phyloP scores from a whole-genome alignment of 2,329 filamentous ascomycete species.

The Alternaria sp. region DNA sequence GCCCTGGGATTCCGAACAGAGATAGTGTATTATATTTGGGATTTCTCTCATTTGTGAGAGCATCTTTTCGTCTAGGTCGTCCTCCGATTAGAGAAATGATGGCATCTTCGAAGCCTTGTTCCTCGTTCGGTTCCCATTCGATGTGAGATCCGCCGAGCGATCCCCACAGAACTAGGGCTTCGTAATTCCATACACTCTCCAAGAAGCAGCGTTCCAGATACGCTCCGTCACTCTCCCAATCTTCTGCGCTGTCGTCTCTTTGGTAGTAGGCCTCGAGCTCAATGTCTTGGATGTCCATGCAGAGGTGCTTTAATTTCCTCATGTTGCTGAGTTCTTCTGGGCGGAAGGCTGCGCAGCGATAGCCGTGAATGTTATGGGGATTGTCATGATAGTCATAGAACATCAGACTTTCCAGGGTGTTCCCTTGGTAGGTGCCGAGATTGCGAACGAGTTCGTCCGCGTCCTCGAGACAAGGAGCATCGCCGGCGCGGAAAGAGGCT shows the following conservation, averaged over 20 bases:
- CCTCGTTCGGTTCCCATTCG: conserved; percentile 1
- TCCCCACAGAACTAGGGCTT: conserved; percentile 4
- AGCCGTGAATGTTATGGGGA: neutral
- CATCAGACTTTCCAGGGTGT: conserved; percentile 12
- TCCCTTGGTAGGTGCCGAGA: neutral
- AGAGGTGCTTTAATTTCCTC: neutral
- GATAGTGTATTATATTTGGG: neutral
- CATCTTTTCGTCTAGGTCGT: neutral
- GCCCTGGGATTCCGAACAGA: neutral
- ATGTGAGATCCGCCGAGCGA: neutral
- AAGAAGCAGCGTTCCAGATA: neutral
- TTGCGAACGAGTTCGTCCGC: neutral
- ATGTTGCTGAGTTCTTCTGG: conserved; percentile 9
- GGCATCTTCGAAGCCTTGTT: conserved; percentile 5
- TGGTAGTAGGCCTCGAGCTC: neutral
- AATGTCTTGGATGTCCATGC: neutral
- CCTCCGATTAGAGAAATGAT: neutral
- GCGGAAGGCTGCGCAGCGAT: neutral
- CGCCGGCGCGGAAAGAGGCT: conserved; percentile 10
- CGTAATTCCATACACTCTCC: neutral
- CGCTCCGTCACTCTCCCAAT: neutral
- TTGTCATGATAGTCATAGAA: conserved; percentile 10
- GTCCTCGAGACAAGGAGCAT: neutral
- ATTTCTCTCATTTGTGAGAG: neutral
- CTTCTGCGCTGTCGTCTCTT: neutral